Evolutionary conservation across 108 stramenopile genomes (phyloP), one percentile per base, ranked within the genome.

Genomic region (Cyclotella baltica): DNA sequence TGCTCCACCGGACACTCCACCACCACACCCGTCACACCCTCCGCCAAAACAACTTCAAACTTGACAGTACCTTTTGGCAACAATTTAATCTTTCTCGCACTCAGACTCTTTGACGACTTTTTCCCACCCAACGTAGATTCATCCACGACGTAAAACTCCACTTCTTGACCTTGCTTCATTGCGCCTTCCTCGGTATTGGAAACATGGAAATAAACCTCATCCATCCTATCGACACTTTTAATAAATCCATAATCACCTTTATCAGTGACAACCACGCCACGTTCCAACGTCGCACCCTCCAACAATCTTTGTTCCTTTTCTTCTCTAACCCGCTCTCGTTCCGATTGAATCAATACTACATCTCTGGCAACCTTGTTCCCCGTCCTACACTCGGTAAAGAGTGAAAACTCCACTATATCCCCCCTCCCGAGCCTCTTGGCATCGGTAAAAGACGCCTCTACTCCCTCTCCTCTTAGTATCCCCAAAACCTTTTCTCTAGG

Each of bases 151-250:
- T 88, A 64, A 62, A 92, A 94, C 72, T 92, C 81, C 75, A 94
- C 69, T 53, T 90, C 93, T 77, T 90, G 89, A 27, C 90, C 90
- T 40, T 81, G 85, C 65, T 34, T 34, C 63, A n/a, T 27, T 62
- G 53, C 88, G 31, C 83, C 75, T 1, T 62, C 61, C 29, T 83
- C 76, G 19, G 90, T 31, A 67, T 87, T 77, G 2, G 88, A 88
- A 59, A 84, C 71, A 73, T 92, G 91, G 73, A 87, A 94, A 73
- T 92, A 92, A 15, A 94, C 85, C 66, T 91, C 81, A 25, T 88
- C 88, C 4, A 75, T 67, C 20, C 91, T 78, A 62, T 58, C 72
- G 50, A 77, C 87, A 61, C 83, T 85, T 50, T 70, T 78, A 15
- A 94, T 43, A 68, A 91, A 91, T 0, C 93, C 93, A 84, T 66